phyloP scores from a whole-genome alignment of 768 basidiomycete genomes.

The Agaricus blazei region DNA sequence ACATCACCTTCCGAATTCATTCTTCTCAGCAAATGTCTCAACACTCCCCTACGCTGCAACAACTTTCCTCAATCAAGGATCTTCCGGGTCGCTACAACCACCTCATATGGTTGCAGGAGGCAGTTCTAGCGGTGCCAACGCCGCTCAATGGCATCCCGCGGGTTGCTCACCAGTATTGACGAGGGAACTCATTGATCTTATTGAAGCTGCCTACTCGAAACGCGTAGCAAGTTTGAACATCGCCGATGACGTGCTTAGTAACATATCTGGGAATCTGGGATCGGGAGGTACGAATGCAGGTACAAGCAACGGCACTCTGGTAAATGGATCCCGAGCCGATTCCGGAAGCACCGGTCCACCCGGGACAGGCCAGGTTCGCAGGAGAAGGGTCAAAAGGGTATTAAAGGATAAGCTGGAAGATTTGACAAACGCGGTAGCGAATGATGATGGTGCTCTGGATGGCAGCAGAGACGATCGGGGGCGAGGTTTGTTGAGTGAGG shows the following conservation, averaged over 20 bases:
- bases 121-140: conserved; percentile 9
- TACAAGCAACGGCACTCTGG: not conserved
- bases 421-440: conserved; percentile 23
- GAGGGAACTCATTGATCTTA: conserved; percentile 39
- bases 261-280: not conserved
- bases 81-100: not conserved
- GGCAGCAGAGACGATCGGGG: conserved; percentile 24
- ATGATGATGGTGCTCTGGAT: conserved; percentile 20
- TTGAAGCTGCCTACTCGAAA: conserved; percentile 43
- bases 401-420: conserved; percentile 59
- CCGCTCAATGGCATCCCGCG: conserved; percentile 14
- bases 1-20: conserved; percentile 13
- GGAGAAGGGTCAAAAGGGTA: conserved; percentile 57
- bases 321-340: not conserved
- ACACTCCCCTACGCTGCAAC: conserved; percentile 14
- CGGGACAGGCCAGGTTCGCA: conserved; percentile 28
- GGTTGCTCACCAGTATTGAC: conserved; percentile 28
- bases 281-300: not conserved
- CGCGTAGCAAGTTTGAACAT: conserved; percentile 7
- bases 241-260: not conserved
- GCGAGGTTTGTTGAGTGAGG: conserved; percentile 19
- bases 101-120: conserved; percentile 12
- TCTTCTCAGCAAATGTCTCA: conserved; percentile 14
- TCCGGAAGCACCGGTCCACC: not conserved
- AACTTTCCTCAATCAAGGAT: conserved; percentile 6